Conservation (phyloP, 2,329 filamentous ascomycete species). For the Camillea tinctor region DNA sequence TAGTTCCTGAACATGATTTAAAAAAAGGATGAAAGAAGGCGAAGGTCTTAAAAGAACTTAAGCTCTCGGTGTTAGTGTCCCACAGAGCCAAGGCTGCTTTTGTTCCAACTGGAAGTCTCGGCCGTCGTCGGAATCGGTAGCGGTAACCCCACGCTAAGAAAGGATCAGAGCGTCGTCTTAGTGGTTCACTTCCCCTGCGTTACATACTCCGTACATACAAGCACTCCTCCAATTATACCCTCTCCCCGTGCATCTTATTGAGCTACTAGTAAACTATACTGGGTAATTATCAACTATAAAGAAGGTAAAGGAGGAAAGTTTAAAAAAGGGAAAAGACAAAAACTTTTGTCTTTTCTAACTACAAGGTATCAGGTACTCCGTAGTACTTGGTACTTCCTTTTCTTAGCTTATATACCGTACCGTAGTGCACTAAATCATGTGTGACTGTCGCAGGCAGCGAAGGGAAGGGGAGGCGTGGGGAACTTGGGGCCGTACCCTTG, state of each 20-base stretch:
- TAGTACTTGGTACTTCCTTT: no score
- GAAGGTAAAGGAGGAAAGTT: not conserved
- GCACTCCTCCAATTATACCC: not conserved
- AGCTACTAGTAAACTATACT: no score
- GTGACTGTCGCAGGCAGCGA: not conserved
- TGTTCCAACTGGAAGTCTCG: constrained; percentile 3
- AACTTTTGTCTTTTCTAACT: not conserved
- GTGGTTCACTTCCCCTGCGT: not conserved
- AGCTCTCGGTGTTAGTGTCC: not conserved
- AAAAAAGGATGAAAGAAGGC: not conserved
- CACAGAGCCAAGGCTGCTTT: not conserved
- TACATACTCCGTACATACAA: no score
- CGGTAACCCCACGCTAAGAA: not conserved
- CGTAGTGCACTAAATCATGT: not conserved
- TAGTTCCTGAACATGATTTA: not conserved
- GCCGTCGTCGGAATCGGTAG: constrained; percentile 15
- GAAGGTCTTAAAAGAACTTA: not conserved
- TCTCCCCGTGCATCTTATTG: not conserved
- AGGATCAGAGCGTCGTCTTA: not conserved
- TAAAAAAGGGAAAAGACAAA: not conserved
- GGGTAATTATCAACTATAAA: no score
- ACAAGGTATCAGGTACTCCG: not conserved
- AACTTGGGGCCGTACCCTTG: no score
- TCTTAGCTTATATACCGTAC: no score
- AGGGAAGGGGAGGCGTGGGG: not conserved